Conservation (phyloP, 1,284 basidiomycete genomes). For the Coniophora puteana region DNA sequence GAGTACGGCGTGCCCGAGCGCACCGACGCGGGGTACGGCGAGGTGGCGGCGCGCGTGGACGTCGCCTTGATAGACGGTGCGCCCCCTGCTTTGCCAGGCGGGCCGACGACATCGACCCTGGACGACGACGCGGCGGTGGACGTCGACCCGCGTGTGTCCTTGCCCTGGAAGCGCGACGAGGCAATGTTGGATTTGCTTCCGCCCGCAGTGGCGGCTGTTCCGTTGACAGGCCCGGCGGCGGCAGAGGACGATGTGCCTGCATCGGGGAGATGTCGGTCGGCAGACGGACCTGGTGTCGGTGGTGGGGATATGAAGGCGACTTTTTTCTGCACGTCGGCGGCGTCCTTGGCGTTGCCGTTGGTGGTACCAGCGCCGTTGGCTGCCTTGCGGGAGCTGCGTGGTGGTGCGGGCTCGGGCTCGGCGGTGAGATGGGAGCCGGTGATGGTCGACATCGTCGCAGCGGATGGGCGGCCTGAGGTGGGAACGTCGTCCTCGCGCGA, state of each 20-base stretch:
- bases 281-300: constrained; percentile 49
- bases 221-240: constrained; percentile 32
- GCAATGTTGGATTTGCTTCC: constrained; percentile 63
- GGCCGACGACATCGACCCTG: constrained; percentile 43
- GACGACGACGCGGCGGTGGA: constrained; percentile 57
- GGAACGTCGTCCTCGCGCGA: too few species aligned
- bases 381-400: constrained; percentile 51
- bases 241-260: constrained; percentile 32
- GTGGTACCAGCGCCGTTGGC: constrained; percentile 38
- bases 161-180: constrained; percentile 74
- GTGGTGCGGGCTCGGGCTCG: constrained; percentile 43
- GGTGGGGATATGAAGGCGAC: constrained; percentile 81
- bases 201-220: constrained; percentile 29
- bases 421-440: too few species aligned
- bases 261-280: constrained; percentile 31
- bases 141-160: constrained; percentile 63
- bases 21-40: constrained; percentile 64
- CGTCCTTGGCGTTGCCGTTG: constrained; percentile 16
- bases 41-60: constrained; percentile 55
- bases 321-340: constrained; percentile 64
- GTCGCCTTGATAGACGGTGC: constrained; percentile 41
- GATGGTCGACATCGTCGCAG: too few species aligned
- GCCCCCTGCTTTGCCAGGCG: constrained; percentile 22
- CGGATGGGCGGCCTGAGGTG: constrained; percentile 25
- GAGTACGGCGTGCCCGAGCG: constrained; percentile 79